Conservation (phyloP, 345 rosid species). For the Gossypium mustelinum region DNA sequence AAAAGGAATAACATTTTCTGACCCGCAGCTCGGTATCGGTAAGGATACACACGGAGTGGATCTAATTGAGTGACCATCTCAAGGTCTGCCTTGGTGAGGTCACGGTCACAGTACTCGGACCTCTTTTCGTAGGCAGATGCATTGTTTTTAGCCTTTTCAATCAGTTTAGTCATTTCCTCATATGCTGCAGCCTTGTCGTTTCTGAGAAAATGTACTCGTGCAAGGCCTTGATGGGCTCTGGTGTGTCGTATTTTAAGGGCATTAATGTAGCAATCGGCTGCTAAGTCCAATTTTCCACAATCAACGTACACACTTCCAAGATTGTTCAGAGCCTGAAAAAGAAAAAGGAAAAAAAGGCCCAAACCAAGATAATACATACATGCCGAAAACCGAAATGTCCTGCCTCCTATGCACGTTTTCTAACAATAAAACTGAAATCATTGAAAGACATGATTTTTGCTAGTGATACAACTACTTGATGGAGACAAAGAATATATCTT, state of each 20-base stretch:
- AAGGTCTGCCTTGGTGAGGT: constrained; percentile 75
- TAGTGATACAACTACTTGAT: no score
- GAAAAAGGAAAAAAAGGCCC: neutral
- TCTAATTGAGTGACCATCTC: constrained; percentile 89
- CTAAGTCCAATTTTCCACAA: constrained; percentile 57
- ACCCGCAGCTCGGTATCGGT: constrained; percentile 98
- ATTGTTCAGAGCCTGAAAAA: constrained; percentile 82
- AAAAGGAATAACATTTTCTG: neutral
- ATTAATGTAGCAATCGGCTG: constrained; percentile 89
- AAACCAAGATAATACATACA: neutral
- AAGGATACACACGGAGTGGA: constrained; percentile 95
- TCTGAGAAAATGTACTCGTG: constrained; percentile 80
- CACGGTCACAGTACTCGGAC: constrained; percentile 93
- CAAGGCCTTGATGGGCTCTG: constrained; percentile 96
- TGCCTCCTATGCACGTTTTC: no score
- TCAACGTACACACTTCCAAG: constrained; percentile 91
- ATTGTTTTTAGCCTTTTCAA: constrained; percentile 76
- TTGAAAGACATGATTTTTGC: no score
- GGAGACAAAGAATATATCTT: neutral
- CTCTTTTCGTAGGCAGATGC: constrained; percentile 99
- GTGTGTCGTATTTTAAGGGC: constrained; percentile 92
- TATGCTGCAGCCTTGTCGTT: constrained; percentile 74
- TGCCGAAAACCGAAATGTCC: neutral
- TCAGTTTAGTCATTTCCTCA: constrained; percentile 86
- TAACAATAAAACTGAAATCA: no score